Conservation (phyloP, 306 rosid genomes). For the Prunus mira region DNA sequence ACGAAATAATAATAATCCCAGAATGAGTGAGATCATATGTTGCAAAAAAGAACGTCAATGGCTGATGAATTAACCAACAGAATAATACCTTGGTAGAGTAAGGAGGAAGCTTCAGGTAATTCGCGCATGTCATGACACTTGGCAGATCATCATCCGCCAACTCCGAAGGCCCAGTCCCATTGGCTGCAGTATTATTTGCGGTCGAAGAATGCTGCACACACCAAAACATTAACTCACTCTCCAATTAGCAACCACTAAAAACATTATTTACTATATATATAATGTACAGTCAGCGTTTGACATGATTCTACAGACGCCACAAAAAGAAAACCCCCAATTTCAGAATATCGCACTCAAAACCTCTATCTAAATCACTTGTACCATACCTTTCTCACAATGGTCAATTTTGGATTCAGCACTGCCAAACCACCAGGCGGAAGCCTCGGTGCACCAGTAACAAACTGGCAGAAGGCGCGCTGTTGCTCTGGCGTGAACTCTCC, state of each 20-base stretch:
- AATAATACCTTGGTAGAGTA: slow-evolving; percentile 85
- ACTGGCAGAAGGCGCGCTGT: slow-evolving; percentile 95
- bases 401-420: slow-evolving; percentile 85
- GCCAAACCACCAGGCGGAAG: slow-evolving; percentile 97
- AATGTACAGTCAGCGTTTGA: neutral
- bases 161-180: slow-evolving; percentile 77
- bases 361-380: neutral
- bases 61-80: neutral
- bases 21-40: neutral
- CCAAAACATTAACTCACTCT: neutral
- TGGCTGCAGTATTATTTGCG: slow-evolving; percentile 53
- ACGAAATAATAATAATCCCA: neutral
- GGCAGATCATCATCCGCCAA: slow-evolving; percentile 95
- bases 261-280: neutral
- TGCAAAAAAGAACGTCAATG: neutral
- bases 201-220: slow-evolving; percentile 74
- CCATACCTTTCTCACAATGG: slow-evolving; percentile 94
- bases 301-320: neutral
- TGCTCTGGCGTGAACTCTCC: slow-evolving; percentile 90
- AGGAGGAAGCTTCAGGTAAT: slow-evolving; percentile 98
- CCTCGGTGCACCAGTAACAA: slow-evolving; percentile 98
- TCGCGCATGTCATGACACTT: slow-evolving; percentile 99
- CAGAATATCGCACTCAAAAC: neutral
- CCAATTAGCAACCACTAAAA: neutral
- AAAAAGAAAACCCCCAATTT: neutral